Percentiles rank a stretch among this genome's conserved stretches.
These are phyloP conservation scores for Oryza australiensis DNA, from an alignment of 176 grass and related monocot genomes.

Conservation along the genomic window DNA sequence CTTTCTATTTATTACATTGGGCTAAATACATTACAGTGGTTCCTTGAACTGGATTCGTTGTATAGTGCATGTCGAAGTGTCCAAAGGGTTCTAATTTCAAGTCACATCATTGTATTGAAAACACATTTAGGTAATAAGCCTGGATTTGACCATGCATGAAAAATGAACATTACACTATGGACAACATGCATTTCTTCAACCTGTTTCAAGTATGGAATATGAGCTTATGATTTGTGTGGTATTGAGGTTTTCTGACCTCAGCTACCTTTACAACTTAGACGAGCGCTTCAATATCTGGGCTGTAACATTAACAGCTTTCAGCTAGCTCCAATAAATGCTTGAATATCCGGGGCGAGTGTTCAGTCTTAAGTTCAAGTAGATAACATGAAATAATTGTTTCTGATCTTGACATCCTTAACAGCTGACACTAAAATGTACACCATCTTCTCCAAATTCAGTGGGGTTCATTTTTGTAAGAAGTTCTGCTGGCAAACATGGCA, in stretches of 20 bases:
- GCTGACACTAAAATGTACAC: background rate
- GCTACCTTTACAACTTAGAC: background rate
- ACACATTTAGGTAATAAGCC: background rate
- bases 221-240: background rate
- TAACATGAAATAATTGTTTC: background rate
- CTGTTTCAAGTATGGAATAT: background rate
- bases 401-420: background rate
- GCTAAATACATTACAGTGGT: no score
- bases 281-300: background rate
- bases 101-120: background rate
- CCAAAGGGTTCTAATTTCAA: background rate
- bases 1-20: no score
- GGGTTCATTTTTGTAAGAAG: background rate
- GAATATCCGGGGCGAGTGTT: background rate
- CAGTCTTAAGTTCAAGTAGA: background rate
- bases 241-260: background rate
- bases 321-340: background rate
- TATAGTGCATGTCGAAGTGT: background rate
- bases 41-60: background rate
- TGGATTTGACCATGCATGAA: background rate
- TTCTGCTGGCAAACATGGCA: slow-evolving; percentile 10
- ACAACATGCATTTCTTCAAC: background rate
- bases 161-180: background rate
- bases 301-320: background rate
- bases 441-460: background rate